Percentiles rank a stretch among this genome's conserved stretches.
Evolutionary conservation across 1,284 basidiomycete genomes (phyloP).

Genomic region (Xanthoconium separans): DNA sequence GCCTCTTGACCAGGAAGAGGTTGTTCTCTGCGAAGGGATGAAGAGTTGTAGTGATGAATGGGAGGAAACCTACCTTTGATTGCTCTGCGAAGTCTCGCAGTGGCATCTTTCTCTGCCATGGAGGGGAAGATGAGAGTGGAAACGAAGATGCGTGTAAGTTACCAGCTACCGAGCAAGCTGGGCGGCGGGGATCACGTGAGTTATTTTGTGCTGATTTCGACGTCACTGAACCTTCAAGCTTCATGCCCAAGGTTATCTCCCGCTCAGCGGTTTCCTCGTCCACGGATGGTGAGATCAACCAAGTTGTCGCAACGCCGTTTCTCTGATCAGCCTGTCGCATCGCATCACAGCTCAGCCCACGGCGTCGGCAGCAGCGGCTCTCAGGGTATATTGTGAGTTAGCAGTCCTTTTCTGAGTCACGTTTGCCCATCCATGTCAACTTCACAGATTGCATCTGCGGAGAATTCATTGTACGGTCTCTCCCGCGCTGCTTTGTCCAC

Average conservation of each 20-base stretch:
- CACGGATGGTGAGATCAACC: slow-evolving; percentile 58
- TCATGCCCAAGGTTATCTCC: slow-evolving; percentile 81
- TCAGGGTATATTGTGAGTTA: slow-evolving; percentile 75
- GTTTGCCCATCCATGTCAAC: slow-evolving; percentile 12
- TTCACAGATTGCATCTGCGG: slow-evolving; percentile 77
- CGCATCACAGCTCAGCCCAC: slow-evolving; percentile 66
- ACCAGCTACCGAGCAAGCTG: slow-evolving; percentile 8
- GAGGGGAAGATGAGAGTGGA: slow-evolving; percentile 18
- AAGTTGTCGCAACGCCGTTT: slow-evolving; percentile 3
- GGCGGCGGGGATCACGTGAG: slow-evolving; percentile 28
- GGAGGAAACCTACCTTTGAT: slow-evolving; percentile 59
- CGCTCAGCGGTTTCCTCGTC: slow-evolving; percentile 79
- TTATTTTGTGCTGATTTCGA: too few species aligned
- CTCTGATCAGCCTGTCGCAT: neutral
- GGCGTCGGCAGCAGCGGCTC: slow-evolving; percentile 69
- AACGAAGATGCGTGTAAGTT: slow-evolving; percentile 19
- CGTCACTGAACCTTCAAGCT: too few species aligned
- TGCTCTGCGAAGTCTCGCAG: slow-evolving; percentile 70
- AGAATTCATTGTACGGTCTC: slow-evolving; percentile 68
- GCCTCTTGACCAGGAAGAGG: slow-evolving; percentile 82
- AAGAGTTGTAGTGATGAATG: slow-evolving; percentile 9
- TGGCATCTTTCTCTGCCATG: slow-evolving; percentile 82
- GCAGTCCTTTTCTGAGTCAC: slow-evolving; percentile 1
- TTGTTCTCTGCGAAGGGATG: slow-evolving; percentile 72
- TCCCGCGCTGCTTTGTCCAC: neutral